These are phyloP conservation scores for Chlamydomonas sp. DNA, from an alignment of 139 green algal species.

Conservation along the genomic window DNA sequence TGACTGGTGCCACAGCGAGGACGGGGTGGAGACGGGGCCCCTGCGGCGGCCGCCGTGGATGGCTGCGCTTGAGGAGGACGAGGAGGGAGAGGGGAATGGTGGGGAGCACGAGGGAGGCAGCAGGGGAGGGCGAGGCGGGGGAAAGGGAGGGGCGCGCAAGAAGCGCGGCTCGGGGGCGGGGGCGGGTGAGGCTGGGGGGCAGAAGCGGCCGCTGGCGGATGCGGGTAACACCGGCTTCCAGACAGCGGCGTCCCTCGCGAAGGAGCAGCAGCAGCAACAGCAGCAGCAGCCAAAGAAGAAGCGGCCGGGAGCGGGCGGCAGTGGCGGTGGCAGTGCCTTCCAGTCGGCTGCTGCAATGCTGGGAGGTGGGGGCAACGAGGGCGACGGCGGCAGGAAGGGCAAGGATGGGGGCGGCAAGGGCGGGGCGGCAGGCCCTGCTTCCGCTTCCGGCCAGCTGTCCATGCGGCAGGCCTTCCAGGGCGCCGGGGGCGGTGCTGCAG, in stretches of 20 bases:
- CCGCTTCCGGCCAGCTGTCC: no score
- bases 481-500: no score
- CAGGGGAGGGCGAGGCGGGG: not conserved
- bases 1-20: constrained; percentile 10
- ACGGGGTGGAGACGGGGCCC: constrained; percentile 21
- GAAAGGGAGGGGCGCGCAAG: not conserved
- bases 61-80: not conserved
- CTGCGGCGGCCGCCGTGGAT: constrained; percentile 11
- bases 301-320: not conserved
- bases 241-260: constrained; percentile 21
- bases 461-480: no score
- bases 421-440: no score
- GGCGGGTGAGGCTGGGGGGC: not conserved
- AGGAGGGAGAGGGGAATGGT: not conserved
- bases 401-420: no score
- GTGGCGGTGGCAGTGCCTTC: no score
- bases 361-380: no score
- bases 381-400: no score
- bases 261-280: not conserved
- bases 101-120: not conserved
- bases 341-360: no score
- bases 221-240: not conserved
- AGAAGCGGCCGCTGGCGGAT: not conserved
- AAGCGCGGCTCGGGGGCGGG: not conserved
- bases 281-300: not conserved